phyloP scores from a whole-genome alignment of 768 basidiomycete species.

The Hericium alpestre region DNA sequence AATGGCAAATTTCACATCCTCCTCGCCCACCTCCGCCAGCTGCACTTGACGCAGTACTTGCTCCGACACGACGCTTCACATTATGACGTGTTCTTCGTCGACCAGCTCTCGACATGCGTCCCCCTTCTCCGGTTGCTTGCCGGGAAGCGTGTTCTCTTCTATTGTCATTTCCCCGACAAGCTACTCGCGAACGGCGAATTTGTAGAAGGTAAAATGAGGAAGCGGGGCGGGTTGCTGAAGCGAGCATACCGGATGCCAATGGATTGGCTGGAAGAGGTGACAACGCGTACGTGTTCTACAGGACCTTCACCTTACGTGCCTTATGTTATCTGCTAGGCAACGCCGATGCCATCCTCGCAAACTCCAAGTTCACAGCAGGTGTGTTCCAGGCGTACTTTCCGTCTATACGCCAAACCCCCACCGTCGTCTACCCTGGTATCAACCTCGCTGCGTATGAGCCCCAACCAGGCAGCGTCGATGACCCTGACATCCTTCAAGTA shows the following conservation, averaged over 20 bases:
- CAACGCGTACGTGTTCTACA: slow-evolving; percentile 54
- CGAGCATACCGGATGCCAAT: slow-evolving; percentile 77
- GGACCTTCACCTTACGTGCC: neutral
- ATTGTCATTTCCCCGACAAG: slow-evolving; percentile 97
- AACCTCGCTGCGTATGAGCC: slow-evolving; percentile 64
- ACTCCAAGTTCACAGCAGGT: slow-evolving; percentile 82
- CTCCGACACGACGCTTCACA: slow-evolving; percentile 34
- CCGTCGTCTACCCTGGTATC: slow-evolving; percentile 93
- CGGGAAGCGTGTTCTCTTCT: slow-evolving; percentile 82
- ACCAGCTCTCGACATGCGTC: slow-evolving; percentile 88
- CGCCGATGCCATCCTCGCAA: slow-evolving; percentile 84
- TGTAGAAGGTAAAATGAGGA: slow-evolving; percentile 40
- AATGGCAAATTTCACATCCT: slow-evolving; percentile 80
- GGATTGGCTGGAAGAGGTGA: slow-evolving; percentile 82
- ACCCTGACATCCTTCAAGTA: slow-evolving; percentile 44
- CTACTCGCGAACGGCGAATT: slow-evolving; percentile 65
- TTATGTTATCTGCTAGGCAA: slow-evolving; percentile 41
- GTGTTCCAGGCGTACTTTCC: slow-evolving; percentile 71
- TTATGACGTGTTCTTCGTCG: slow-evolving; percentile 86
- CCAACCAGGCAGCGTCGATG: slow-evolving; percentile 25
- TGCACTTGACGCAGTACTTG: slow-evolving; percentile 69
- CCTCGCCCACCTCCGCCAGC: slow-evolving; percentile 79
- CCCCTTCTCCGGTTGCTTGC: slow-evolving; percentile 65
- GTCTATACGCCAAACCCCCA: slow-evolving; percentile 48
- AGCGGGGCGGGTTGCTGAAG: slow-evolving; percentile 46